Base-by-base conservation (phyloP, 2,329 filamentous ascomycete genomes). In the Tympanopsis confertula region DNA sequence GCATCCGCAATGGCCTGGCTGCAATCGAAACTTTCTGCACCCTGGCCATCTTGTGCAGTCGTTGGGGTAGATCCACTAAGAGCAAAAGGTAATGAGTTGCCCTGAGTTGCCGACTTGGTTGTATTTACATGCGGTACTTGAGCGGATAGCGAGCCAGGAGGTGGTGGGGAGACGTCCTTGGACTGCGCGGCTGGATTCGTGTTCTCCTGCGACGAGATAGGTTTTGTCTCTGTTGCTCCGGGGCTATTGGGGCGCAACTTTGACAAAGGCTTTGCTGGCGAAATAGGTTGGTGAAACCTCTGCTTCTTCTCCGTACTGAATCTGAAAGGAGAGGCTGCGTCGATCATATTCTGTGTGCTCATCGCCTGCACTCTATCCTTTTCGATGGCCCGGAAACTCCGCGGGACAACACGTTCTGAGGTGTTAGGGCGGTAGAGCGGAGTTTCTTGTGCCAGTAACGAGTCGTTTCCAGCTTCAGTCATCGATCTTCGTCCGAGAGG, bases 1-100 rank as follows among this genome's bases (percentile, higher is more conserved):
- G 30, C 30, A 33, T 33, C 30, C 7, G 30, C 30, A 33, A 33
- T 33, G 7, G 30, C 30, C 17, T 33, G 30, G 15, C 30, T 33
- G 10, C 10, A 15, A 18, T 18, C 17, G 15, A 33, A 33, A 18
- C 30, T 33, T 7, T 33, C 30, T 28, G 24, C 24, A 17, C 30
- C 30, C 15, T 33, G 30, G 7, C 30, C 30, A 18, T 33, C 30
- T 18, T 33, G 30, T 7, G 10, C 30, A 18, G 30, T 33, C 10
- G 30, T 7, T 7, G 30, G 30, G 7, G 30, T 33, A 7, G 30
- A 12, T 17, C 30, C 30, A 10, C 10, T 10, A 10, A 33, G 17
- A 7, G 30, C 17, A 10, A 33, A 7, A 7, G 30, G 30, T 18
- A 33, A 33, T 13, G 15, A 10, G 30, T 7, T 33, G 15, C 7